These are phyloP conservation scores for Penicillium brevicompactum DNA, from an alignment of 2,329 filamentous ascomycete species.

Conservation along the genomic window DNA sequence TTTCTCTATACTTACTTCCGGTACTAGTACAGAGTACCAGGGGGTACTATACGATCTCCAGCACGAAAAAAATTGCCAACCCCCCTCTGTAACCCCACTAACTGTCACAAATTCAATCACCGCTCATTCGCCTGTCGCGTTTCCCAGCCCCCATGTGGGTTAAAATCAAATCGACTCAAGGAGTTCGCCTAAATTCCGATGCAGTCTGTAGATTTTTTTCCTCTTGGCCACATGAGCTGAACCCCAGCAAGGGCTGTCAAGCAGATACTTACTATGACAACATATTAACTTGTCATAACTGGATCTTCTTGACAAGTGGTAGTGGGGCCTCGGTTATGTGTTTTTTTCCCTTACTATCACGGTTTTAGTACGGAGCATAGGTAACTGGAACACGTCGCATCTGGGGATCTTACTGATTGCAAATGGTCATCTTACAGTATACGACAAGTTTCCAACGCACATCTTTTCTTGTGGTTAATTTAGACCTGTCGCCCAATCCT, in stretches of 20 bases:
- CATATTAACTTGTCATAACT: not conserved
- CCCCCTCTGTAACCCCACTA: not conserved
- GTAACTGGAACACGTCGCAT: not conserved
- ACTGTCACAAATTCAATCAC: constrained; percentile 1
- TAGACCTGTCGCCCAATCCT: not conserved
- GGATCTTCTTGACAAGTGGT: not conserved
- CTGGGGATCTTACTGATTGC: not conserved
- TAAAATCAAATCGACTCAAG: not conserved
- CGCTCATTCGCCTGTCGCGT: constrained; percentile 1
- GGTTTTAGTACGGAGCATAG: not conserved
- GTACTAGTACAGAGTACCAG: constrained; percentile 4
- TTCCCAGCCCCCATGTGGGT: constrained; percentile 2
- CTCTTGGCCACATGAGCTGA: not conserved
- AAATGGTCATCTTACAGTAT: not conserved
- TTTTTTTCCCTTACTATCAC: not conserved
- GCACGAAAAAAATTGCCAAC: constrained; percentile 1
- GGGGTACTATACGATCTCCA: not conserved
- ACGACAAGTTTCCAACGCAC: not conserved
- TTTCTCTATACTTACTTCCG: not conserved
- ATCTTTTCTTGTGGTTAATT: not conserved
- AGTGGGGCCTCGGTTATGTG: constrained; percentile 5
- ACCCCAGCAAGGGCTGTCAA: not conserved
- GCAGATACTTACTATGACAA: not conserved
- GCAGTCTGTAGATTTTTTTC: not conserved
- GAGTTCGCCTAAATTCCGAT: not conserved